These are phyloP conservation scores for Dactylonectria macrodidyma DNA, from an alignment of 2,329 filamentous ascomycete genomes.

Conservation along the genomic window DNA sequence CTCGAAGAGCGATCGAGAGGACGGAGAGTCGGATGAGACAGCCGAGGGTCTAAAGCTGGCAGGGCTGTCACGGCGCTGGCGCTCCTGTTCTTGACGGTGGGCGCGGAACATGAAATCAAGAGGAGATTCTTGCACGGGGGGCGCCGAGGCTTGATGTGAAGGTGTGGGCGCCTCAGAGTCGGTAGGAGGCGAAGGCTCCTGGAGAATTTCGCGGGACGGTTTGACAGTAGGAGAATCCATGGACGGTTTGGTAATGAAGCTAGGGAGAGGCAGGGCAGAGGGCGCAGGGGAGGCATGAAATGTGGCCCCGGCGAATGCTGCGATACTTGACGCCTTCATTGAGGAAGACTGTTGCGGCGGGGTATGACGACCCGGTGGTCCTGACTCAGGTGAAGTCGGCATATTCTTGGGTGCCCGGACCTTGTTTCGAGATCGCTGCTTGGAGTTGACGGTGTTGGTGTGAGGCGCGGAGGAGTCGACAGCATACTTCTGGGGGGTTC, in stretches of 20 bases:
- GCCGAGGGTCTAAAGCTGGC: conserved; percentile 58
- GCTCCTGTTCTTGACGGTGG: conserved; percentile 83
- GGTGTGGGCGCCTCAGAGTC: conserved; percentile 66
- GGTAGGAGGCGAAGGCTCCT: conserved; percentile 67
- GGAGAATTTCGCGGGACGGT: conserved; percentile 54
- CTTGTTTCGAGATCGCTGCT: conserved; percentile 52
- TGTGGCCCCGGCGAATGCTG: conserved; percentile 90
- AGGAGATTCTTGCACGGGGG: conserved; percentile 74
- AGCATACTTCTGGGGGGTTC: conserved; percentile 64
- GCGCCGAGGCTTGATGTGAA: conserved; percentile 54
- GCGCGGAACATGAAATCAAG: conserved; percentile 93
- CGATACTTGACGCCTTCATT: conserved; percentile 62
- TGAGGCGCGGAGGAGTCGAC: conserved; percentile 54
- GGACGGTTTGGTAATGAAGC: conserved; percentile 83
- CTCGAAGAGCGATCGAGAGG: conserved; percentile 56
- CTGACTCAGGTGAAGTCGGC: conserved; percentile 59
- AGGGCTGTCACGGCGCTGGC: conserved; percentile 68
- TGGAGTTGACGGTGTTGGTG: conserved; percentile 46
- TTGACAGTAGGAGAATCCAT: conserved; percentile 70
- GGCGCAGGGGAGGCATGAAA: conserved; percentile 96
- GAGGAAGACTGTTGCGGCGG: conserved; percentile 57
- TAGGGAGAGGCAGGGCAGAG: conserved; percentile 90
- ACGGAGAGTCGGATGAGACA: conserved; percentile 67
- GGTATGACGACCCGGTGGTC: conserved; percentile 60
- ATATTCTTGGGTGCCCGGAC: conserved; percentile 50